These are phyloP conservation scores for Graphilbum sp. DNA, from an alignment of 2,329 filamentous ascomycete genomes.

Conservation along the genomic window DNA sequence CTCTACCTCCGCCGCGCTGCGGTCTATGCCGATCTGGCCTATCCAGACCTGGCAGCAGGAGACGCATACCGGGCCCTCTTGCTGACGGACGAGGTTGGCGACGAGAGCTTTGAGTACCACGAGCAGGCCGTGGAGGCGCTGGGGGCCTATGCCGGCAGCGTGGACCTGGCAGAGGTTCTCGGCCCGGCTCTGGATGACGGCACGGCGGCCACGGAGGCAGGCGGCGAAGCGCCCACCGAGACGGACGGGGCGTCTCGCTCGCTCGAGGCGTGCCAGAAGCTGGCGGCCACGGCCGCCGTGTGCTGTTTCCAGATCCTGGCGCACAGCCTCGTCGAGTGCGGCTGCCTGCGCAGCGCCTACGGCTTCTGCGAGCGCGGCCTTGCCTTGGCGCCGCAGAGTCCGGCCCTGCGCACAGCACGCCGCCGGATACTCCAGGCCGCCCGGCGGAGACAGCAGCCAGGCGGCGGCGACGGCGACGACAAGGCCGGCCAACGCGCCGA, in stretches of 20 bases:
- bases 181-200: no score
- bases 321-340: conserved; percentile 42
- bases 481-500: conserved; percentile 28
- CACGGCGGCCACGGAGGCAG: no score
- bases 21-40: conserved; percentile 58
- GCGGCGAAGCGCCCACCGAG: not conserved
- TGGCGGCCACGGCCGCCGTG: conserved; percentile 34
- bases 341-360: conserved; percentile 51
- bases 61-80: conserved; percentile 87
- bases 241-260: not conserved
- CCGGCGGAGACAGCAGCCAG: no score
- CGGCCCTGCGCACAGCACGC: conserved; percentile 36
- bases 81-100: conserved; percentile 61
- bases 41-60: conserved; percentile 76
- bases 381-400: conserved; percentile 34
- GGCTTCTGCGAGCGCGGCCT: conserved; percentile 49
- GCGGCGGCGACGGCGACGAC: no score
- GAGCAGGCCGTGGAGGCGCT: conserved; percentile 44
- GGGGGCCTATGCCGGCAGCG: conserved; percentile 17
- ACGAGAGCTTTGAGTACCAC: conserved; percentile 73
- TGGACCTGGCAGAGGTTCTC: not conserved
- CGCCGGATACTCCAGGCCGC: no score
- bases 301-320: conserved; percentile 43
- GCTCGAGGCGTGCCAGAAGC: conserved; percentile 10
- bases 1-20: conserved; percentile 54